Conservation (phyloP, 306 rosid species). For the Prunus salicina region DNA sequence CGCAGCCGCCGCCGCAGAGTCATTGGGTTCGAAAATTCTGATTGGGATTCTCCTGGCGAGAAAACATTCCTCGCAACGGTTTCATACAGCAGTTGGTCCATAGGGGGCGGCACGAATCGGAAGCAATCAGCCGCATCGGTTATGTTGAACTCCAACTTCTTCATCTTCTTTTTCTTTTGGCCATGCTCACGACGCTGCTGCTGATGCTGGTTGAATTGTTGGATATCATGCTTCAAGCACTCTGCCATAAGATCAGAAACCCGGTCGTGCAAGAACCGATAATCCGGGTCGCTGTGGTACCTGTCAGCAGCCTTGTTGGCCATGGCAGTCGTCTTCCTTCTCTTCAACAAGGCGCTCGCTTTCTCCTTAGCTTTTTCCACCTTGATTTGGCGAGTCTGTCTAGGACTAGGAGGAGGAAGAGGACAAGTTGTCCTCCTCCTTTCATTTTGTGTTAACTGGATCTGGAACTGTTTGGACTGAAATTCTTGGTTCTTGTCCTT, state of each 20-base stretch:
- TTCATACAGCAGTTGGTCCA: slow-evolving; percentile 44
- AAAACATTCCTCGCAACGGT: slow-evolving; percentile 50
- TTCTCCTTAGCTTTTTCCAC: slow-evolving; percentile 22
- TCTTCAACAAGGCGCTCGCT: slow-evolving; percentile 25
- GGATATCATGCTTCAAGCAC: slow-evolving; percentile 43
- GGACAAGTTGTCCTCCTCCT: too few species aligned
- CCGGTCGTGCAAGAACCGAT: slow-evolving; percentile 36
- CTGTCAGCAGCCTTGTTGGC: slow-evolving; percentile 48
- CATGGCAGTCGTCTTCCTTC: slow-evolving; percentile 38
- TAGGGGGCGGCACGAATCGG: slow-evolving; percentile 48
- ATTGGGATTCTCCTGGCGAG: slow-evolving; percentile 38
- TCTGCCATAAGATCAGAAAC: slow-evolving; percentile 49
- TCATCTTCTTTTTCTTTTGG: neutral
- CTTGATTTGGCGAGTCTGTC: neutral
- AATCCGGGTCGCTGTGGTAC: slow-evolving; percentile 31
- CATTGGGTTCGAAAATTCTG: slow-evolving; percentile 39
- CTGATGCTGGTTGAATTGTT: neutral
- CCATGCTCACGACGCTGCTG: neutral
- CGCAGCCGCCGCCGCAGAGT: slow-evolving; percentile 33
- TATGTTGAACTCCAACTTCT: slow-evolving; percentile 29
- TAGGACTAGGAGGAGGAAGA: too few species aligned
- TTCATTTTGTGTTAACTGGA: too few species aligned
- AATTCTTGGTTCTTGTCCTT: neutral
- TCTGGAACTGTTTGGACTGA: too few species aligned
- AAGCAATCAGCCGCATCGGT: slow-evolving; percentile 64